phyloP scores from a whole-genome alignment of 345 rosid species.

The Melaleuca alternifolia region DNA sequence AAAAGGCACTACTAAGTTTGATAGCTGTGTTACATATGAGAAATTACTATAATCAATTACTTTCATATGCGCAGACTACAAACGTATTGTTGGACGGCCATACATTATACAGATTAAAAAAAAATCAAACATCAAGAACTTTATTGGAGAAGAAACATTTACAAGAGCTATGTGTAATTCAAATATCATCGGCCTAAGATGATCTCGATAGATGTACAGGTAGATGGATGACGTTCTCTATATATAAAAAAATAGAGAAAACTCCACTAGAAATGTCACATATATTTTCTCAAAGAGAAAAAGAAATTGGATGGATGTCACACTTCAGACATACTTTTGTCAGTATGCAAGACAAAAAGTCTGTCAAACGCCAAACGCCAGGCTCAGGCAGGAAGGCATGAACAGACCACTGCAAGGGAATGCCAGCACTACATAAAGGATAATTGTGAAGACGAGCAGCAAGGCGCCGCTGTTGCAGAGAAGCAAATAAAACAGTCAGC shows the following conservation, averaged over 20 bases:
- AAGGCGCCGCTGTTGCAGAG: conserved; percentile 17
- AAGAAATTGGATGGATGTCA: neutral
- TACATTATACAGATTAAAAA: neutral
- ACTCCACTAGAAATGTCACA: neutral
- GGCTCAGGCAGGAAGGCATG: conserved; percentile 11
- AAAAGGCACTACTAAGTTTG: neutral
- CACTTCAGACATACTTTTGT: neutral
- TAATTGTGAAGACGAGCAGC: conserved; percentile 6
- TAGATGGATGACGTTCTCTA: neutral
- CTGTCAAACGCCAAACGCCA: neutral
- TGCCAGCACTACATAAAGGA: conserved; percentile 17
- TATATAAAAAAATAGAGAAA: neutral
- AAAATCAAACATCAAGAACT: neutral
- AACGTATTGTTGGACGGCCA: neutral
- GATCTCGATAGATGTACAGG: neutral
- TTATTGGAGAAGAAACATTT: neutral
- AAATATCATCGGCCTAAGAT: neutral
- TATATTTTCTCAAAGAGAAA: neutral
- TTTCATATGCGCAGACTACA: neutral
- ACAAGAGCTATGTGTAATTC: neutral
- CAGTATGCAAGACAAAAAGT: neutral
- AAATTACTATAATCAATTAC: neutral
- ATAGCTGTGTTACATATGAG: neutral
- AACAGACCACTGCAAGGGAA: conserved; percentile 17
- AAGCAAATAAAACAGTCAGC: neutral